Conservation (phyloP, 768 basidiomycete genomes). For the Boletales sp. region DNA sequence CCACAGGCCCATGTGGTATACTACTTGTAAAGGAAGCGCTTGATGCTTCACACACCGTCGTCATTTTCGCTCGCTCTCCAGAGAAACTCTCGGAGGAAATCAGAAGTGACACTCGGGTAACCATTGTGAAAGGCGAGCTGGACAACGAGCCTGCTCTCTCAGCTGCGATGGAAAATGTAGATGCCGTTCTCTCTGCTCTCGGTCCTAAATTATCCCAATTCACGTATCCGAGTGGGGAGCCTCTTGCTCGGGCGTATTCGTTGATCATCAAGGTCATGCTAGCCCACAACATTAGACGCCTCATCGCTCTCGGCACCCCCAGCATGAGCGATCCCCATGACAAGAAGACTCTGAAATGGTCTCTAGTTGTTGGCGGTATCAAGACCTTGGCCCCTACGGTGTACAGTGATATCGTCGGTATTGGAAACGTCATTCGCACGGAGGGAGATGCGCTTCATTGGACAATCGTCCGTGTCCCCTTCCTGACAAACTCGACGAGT, state of each 20-base stretch:
- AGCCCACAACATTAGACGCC: conserved; percentile 46
- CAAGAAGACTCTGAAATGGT: conserved; percentile 42
- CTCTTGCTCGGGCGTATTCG: conserved; percentile 59
- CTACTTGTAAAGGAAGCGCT: conserved; percentile 57
- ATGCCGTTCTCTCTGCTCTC: conserved; percentile 65
- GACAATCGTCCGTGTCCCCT: conserved; percentile 68
- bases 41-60: conserved; percentile 40
- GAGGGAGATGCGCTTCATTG: conserved; percentile 54
- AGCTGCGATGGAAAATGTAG: conserved; percentile 51
- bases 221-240: conserved; percentile 45
- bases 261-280: conserved; percentile 56
- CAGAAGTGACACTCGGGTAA: conserved; percentile 40
- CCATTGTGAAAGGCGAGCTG: conserved; percentile 53
- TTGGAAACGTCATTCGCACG: conserved; percentile 52
- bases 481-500: conserved; percentile 48
- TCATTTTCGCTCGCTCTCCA: conserved; percentile 63
- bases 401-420: conserved; percentile 66
- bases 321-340: conserved; percentile 63
- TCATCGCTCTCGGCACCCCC: conserved; percentile 65
- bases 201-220: conserved; percentile 45
- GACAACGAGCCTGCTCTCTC: conserved; percentile 47
- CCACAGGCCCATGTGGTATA: conserved; percentile 59
- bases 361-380: conserved; percentile 36
- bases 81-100: conserved; percentile 57
- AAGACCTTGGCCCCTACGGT: conserved; percentile 46